Evolutionary conservation across 2,329 filamentous ascomycete genomes (phyloP), one percentile per base, ranked within the genome.

Genomic region (Scytalidium sp.): DNA sequence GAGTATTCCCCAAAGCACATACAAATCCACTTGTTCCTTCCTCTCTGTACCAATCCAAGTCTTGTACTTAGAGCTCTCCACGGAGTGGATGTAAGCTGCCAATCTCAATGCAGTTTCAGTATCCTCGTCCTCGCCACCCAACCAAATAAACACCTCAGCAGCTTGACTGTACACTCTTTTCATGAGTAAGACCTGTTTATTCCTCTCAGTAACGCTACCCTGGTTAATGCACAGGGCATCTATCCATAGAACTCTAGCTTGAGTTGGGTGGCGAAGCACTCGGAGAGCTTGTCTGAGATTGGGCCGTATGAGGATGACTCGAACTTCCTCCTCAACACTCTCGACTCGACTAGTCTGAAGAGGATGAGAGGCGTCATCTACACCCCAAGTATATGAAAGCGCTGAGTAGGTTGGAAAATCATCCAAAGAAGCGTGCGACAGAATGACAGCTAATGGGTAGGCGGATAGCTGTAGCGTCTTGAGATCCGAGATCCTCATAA

Each of bases 11-110:
- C n/a, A n/a, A n/a, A n/a, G n/a, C n/a, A n/a, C n/a, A n/a, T n/a
- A n/a, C n/a, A n/a, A n/a, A n/a, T n/a, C n/a, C n/a, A n/a, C n/a
- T n/a, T 54, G 51, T 3, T 46, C 46, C 19, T 59, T 50, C 49
- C 58, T 57, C 45, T 65, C 60, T 32, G 52, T 58, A 1, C 61
- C 62, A 47, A 53, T 55, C 62, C 61, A 65, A n/a, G 59, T 65
- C 21, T 49, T 55, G 23, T 52, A 58, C 19, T 59, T 64, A n/a
- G n/a, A n/a, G n/a, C n/a, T n/a, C n/a, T n/a, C n/a, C n/a, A n/a
- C n/a, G n/a, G n/a, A n/a, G n/a, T n/a, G n/a, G n/a, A n/a, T n/a
- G n/a, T n/a, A 11, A 11, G 19, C 10, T 43, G 13, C 10, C 41
- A 11, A 11, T 19, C 41, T 10, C 41, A 13, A 11, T 43, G 11